Percentiles rank a stretch among this genome's conserved stretches.
These are phyloP conservation scores for Fusarium austroafricanum DNA, from an alignment of 2,329 filamentous ascomycete species.

Conservation along the genomic window DNA sequence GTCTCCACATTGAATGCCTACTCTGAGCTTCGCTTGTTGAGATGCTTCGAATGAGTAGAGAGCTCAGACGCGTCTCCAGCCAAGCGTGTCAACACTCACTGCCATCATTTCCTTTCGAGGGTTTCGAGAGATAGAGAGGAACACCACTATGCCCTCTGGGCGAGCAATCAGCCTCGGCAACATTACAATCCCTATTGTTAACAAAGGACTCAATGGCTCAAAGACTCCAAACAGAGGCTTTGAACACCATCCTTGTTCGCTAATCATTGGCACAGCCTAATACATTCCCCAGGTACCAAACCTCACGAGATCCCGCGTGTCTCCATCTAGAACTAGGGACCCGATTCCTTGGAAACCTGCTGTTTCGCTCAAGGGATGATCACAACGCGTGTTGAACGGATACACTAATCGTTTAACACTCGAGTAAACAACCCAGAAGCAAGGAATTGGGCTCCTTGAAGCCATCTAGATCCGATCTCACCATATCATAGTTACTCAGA, in stretches of 20 bases:
- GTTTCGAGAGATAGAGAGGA: slow-evolving; percentile 1
- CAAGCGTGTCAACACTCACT: slow-evolving; percentile 3
- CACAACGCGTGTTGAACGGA: slow-evolving; percentile 10
- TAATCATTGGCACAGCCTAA: slow-evolving; percentile 22
- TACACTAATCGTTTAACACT: slow-evolving; percentile 27
- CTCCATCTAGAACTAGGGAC: slow-evolving; percentile 36
- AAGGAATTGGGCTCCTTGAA: slow-evolving; percentile 8
- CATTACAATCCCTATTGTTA: slow-evolving; percentile 20
- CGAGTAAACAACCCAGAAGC: slow-evolving; percentile 7
- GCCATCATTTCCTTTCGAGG: not conserved
- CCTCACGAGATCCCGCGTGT: slow-evolving; percentile 29
- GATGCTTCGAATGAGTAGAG: slow-evolving; percentile 12
- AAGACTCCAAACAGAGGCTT: slow-evolving; percentile 10
- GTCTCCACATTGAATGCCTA: slow-evolving; percentile 21
- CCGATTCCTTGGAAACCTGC: slow-evolving; percentile 32
- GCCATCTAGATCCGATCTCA: slow-evolving; percentile 17
- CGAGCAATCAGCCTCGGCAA: slow-evolving; percentile 28
- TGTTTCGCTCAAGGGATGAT: slow-evolving; percentile 14
- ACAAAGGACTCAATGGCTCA: slow-evolving; percentile 13
- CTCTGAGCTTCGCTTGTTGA: slow-evolving; percentile 8
- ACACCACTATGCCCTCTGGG: slow-evolving; percentile 4
- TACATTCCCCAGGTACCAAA: slow-evolving; percentile 37
- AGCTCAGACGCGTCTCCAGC: not conserved
- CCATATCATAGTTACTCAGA: slow-evolving; percentile 27
- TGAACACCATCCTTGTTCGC: slow-evolving; percentile 26